phyloP scores from a whole-genome alignment of 2,329 filamentous ascomycete genomes.

The Trichoderma gracile region DNA sequence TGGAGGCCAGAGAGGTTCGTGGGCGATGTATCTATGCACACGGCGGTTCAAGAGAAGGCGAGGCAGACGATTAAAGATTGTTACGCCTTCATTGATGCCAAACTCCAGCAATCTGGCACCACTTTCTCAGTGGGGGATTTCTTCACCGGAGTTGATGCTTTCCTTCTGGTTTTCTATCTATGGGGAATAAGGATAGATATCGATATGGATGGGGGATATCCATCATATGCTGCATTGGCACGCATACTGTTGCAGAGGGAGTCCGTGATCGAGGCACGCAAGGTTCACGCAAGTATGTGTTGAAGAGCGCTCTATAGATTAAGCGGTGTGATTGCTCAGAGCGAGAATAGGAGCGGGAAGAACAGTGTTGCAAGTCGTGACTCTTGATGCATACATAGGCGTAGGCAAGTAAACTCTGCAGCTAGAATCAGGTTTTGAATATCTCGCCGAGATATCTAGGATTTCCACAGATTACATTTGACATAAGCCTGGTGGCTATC shows the following conservation, averaged over 20 bases:
- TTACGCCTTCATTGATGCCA: background rate
- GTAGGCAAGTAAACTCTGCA: no score
- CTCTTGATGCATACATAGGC: no score
- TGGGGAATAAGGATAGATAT: conserved; percentile 3
- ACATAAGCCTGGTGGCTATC: no score
- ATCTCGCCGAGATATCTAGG: no score
- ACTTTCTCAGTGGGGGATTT: background rate
- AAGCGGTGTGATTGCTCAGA: no score
- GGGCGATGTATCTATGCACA: background rate
- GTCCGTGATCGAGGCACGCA: background rate
- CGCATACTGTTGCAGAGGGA: background rate
- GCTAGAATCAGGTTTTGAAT: no score
- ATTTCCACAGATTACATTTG: no score
- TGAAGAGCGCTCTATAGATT: no score
- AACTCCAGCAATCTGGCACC: background rate
- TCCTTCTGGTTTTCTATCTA: background rate
- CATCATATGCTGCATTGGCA: background rate
- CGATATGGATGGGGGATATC: conserved; percentile 3
- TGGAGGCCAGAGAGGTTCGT: conserved; percentile 1
- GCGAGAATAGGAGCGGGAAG: no score
- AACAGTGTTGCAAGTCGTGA: no score
- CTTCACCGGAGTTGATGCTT: conserved; percentile 10
- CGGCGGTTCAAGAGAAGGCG: background rate
- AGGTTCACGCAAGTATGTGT: conserved; percentile 10
- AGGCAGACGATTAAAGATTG: conserved; percentile 3